These are phyloP conservation scores for Amanita brunnescens DNA, from an alignment of 768 basidiomycete species.

Conservation along the genomic window DNA sequence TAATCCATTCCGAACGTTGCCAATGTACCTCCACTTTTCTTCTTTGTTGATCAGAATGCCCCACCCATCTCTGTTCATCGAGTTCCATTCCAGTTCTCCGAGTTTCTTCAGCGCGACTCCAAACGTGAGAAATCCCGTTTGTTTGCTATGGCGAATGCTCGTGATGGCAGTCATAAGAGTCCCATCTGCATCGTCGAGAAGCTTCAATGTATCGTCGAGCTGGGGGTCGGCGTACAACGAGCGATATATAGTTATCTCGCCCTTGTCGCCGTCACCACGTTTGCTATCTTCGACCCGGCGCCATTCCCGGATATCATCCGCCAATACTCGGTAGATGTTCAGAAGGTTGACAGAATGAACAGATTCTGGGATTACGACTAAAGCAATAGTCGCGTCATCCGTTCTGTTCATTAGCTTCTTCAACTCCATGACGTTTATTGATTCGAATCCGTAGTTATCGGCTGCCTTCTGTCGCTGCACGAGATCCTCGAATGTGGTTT, in stretches of 20 bases:
- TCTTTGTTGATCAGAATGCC: constrained; percentile 9
- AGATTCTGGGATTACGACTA: constrained; percentile 5
- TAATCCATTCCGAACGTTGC: constrained; percentile 8
- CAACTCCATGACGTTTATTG: neutral
- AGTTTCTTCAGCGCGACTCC: neutral
- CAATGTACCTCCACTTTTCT: constrained; percentile 10
- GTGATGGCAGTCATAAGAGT: neutral
- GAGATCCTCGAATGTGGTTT: neutral
- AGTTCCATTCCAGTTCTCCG: constrained; percentile 10
- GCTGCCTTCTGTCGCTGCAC: neutral
- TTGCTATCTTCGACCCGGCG: neutral
- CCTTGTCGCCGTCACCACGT: neutral
- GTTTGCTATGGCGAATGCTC: neutral
- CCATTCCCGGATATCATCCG: constrained; percentile 4
- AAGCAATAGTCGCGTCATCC: constrained; percentile 10
- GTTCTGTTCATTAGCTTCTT: constrained; percentile 7
- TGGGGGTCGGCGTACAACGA: neutral
- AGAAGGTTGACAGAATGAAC: constrained; percentile 5
- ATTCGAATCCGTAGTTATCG: neutral
- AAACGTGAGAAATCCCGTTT: constrained; percentile 5
- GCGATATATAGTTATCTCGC: constrained; percentile 1
- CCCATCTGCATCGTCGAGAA: neutral
- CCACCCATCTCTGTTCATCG: constrained; percentile 12
- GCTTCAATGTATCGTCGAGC: neutral
- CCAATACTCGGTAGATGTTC: constrained; percentile 5